A percentile compares a stretch with the other conserved stretches of the same genome.
These are phyloP conservation scores for Yamadazyma songkhlaensis DNA, from an alignment of 1,139 yeast species.

Conservation along the genomic window DNA sequence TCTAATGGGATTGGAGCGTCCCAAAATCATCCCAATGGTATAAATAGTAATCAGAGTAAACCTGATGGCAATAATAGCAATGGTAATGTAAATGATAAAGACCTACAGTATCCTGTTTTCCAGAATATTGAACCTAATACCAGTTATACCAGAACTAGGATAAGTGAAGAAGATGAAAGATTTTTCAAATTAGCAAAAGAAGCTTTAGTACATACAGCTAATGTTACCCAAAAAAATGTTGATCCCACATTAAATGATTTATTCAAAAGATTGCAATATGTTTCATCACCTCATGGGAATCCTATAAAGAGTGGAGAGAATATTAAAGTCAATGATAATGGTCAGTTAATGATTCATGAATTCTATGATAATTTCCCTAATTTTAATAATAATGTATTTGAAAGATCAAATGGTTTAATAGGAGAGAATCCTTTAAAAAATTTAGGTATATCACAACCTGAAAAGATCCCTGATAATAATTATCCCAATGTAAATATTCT, in stretches of 20 bases:
- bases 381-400: constrained; percentile 40
- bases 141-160: constrained; percentile 6
- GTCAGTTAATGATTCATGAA: constrained; percentile 43
- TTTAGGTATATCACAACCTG: neutral
- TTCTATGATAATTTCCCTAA: constrained; percentile 45
- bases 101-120: constrained; percentile 4
- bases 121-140: constrained; percentile 5
- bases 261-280: constrained; percentile 49
- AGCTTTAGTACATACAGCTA: constrained; percentile 47
- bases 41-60: no score
- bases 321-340: constrained; percentile 39
- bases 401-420: constrained; percentile 8
- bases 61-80: no score
- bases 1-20: neutral
- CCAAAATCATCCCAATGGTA: neutral
- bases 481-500: neutral
- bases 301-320: constrained; percentile 37
- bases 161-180: constrained; percentile 33
- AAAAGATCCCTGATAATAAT: constrained; percentile 6
- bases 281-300: constrained; percentile 52
- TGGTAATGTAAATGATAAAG: neutral
- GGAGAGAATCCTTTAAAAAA: constrained; percentile 10
- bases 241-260: constrained; percentile 58
- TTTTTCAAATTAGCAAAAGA: constrained; percentile 44
- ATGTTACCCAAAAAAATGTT: constrained; percentile 23